Evolutionary conservation across 176 grass and related monocot species (phyloP).

Genomic region (Panicum miliaceum): DNA sequence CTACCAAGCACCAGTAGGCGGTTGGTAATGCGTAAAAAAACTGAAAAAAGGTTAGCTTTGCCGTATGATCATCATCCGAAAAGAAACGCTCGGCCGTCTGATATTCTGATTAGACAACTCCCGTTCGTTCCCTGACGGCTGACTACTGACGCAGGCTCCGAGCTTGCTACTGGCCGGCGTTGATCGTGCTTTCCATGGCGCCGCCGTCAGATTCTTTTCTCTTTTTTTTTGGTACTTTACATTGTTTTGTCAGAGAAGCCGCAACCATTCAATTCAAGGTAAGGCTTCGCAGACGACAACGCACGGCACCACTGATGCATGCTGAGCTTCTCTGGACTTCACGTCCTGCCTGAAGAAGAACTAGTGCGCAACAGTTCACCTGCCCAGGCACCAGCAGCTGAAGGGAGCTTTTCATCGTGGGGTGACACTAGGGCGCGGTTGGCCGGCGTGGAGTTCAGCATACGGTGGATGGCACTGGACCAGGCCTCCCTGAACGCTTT

Average conservation of each 20-base stretch:
- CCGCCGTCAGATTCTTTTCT: background rate
- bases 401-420: slow-evolving; percentile 9
- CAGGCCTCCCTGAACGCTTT: too few relatives aligned
- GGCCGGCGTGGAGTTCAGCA: slow-evolving; percentile 19
- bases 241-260: background rate
- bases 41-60: background rate
- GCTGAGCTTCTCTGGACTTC: too few relatives aligned
- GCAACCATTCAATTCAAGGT: background rate
- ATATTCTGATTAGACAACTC: background rate
- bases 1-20: background rate
- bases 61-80: background rate
- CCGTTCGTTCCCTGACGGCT: background rate
- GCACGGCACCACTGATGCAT: too few relatives aligned
- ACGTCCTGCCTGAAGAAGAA: too few relatives aligned
- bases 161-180: background rate
- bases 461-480: background rate
- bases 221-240: background rate
- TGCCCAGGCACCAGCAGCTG: background rate
- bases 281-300: background rate
- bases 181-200: background rate
- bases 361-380: too few relatives aligned
- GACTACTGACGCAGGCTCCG: background rate
- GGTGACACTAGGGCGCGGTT: background rate
- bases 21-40: slow-evolving; percentile 6
- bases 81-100: too few relatives aligned